Conservation (phyloP, 2,329 filamentous ascomycete species). For the Teratosphaeria pseudoeucalypti region DNA sequence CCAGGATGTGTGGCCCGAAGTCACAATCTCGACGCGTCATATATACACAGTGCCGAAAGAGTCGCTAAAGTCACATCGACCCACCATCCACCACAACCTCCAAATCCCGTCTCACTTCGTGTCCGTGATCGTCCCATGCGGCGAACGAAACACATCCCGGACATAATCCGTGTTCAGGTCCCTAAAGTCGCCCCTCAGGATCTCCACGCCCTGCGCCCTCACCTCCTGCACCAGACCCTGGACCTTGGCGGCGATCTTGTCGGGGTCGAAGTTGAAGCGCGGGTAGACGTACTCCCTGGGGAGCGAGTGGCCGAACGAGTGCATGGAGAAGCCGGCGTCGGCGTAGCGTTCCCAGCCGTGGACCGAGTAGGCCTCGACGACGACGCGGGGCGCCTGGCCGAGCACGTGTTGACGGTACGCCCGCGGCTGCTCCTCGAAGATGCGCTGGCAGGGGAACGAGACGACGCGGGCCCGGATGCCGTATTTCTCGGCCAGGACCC, state of each 20-base stretch:
- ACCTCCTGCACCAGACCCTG: slow-evolving; percentile 27
- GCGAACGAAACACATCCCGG: slow-evolving; percentile 13
- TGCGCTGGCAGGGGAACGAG: slow-evolving; percentile 40
- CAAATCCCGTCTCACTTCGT: neutral
- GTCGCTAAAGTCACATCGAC: neutral
- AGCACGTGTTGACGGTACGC: slow-evolving; percentile 40
- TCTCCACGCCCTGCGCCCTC: slow-evolving; percentile 26
- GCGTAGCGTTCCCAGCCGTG: slow-evolving; percentile 53
- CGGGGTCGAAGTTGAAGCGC: slow-evolving; percentile 45
- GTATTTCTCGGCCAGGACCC: slow-evolving; percentile 23
- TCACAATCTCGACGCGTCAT: neutral
- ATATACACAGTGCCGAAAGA: neutral
- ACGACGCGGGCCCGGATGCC: slow-evolving; percentile 37
- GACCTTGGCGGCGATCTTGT: slow-evolving; percentile 34
- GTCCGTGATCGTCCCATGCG: neutral
- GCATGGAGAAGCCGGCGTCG: slow-evolving; percentile 45
- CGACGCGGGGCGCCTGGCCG: slow-evolving; percentile 30
- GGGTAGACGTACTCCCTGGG: slow-evolving; percentile 46
- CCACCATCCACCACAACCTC: neutral
- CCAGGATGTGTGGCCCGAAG: neutral
- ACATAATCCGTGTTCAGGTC: slow-evolving; percentile 23
- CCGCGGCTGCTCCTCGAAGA: slow-evolving; percentile 39
- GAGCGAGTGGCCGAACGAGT: slow-evolving; percentile 45
- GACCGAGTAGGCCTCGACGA: slow-evolving; percentile 50
- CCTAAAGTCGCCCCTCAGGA: slow-evolving; percentile 20